Evolutionary conservation across 1,139 yeast species (phyloP), one percentile per base, ranked within the genome.

Genomic region (Candida neerlandica): DNA sequence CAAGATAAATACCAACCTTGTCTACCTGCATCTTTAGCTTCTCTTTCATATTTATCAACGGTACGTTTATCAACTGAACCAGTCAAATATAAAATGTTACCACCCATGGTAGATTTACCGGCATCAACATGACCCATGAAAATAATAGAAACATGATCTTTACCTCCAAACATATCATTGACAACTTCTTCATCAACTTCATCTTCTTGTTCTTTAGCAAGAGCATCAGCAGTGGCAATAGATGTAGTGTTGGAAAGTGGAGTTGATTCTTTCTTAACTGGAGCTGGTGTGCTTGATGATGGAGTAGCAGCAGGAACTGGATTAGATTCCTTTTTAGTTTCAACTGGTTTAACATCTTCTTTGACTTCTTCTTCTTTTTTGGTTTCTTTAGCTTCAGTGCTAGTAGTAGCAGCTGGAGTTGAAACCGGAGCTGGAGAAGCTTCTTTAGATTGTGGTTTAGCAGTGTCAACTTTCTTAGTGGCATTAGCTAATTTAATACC

Each of bases 61-160:
- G 98, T 94, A 77, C 99, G 90, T 78, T 94, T 94, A 72, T 94
- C 99, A 51, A 94, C 99, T 43, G 97, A 89, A 52, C 98, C 98
- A 37, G 98, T 92, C 64, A 94, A 78, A 68, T 80, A 94, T 58
- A 94, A 81, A 62, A 94, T 78, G 71, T 94, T 94, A 73, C 99
- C 99, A 67, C 99, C 99, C 97, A 95, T 91, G 55, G 99, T 94
- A 49, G 97, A 90, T 73, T 94, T 94, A 67, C 99, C 99, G 40
- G 99, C 99, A 80, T 94, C 99, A 61, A 94, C 99, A 68, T 94
- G 99, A 60, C 99, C 99, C 98, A 94, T 95, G 72, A 94, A 94
- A 63, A 94, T 91, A 62, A 94, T 87, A 33, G 97, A 91, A 65
- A 94, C 83, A 72, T 95, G 99, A 67, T 92, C 98, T 71, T 95